A percentile compares a stretch with the other conserved stretches of the same genome.
phyloP scores from a whole-genome alignment of 805 yeast species.

The Hanseniaspora clermontiae region DNA sequence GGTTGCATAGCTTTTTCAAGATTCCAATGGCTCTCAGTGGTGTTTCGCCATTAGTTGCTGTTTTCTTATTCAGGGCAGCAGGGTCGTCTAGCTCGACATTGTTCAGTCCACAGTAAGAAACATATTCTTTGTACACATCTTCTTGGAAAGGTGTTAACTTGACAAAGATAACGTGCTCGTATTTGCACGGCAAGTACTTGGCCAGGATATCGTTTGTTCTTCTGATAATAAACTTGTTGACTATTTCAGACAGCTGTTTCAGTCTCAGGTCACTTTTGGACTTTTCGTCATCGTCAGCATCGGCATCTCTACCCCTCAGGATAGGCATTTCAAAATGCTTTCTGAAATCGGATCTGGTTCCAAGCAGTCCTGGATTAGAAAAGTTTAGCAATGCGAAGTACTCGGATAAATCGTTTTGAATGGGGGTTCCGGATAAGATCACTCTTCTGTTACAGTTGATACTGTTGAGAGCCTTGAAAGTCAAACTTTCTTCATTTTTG shows the following conservation, averaged over 20 bases:
- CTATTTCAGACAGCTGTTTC: slow-evolving; percentile 56
- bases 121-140: slow-evolving; percentile 55
- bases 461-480: slow-evolving; percentile 77
- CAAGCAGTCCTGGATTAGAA: slow-evolving; percentile 88
- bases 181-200: slow-evolving; percentile 87
- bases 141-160: slow-evolving; percentile 68
- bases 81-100: slow-evolving; percentile 42
- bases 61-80: neutral
- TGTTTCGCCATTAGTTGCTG: slow-evolving; percentile 13
- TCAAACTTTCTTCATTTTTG: slow-evolving; percentile 81
- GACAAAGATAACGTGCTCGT: slow-evolving; percentile 93
- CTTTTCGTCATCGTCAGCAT: slow-evolving; percentile 70
- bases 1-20: slow-evolving; percentile 83
- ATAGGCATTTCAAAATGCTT: slow-evolving; percentile 74
- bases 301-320: slow-evolving; percentile 76
- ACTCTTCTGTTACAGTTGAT: slow-evolving; percentile 79
- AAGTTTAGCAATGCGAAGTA: slow-evolving; percentile 81
- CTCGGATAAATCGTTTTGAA: slow-evolving; percentile 88
- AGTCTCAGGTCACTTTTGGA: slow-evolving; percentile 56
- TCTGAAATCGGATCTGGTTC: slow-evolving; percentile 71
- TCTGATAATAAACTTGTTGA: slow-evolving; percentile 81
- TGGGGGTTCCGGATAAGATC: slow-evolving; percentile 90
- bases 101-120: slow-evolving; percentile 66
- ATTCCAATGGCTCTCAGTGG: slow-evolving; percentile 83
- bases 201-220: slow-evolving; percentile 90